Percentiles rank a stretch among this genome's conserved stretches.
These are phyloP conservation scores for Voacanga thouarsii DNA, from an alignment of 257 asterid species.

Conservation along the genomic window DNA sequence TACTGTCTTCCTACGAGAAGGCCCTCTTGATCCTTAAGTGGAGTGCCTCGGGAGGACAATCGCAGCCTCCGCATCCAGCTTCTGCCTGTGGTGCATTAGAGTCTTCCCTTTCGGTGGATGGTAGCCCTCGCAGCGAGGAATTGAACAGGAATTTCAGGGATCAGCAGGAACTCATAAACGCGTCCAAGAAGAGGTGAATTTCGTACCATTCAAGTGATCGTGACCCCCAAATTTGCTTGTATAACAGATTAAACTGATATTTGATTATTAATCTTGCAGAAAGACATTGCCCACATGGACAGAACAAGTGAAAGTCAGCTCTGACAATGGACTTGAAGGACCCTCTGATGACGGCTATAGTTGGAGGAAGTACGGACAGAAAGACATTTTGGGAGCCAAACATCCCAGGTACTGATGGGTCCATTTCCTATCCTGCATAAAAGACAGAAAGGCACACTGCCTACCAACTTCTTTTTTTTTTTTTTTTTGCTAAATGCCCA, in stretches of 20 bases:
- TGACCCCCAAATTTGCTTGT: neutral
- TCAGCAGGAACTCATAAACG: constrained; percentile 29
- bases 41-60: constrained; percentile 31
- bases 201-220: neutral
- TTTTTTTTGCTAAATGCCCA: no score
- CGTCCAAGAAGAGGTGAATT: constrained; percentile 64
- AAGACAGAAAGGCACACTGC: constrained; percentile 13
- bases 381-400: constrained; percentile 55
- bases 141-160: constrained; percentile 30
- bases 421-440: constrained; percentile 10
- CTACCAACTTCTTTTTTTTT: neutral
- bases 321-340: constrained; percentile 68
- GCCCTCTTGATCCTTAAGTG: constrained; percentile 63
- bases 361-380: constrained; percentile 86
- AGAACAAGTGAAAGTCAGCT: constrained; percentile 54
- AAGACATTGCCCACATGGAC: constrained; percentile 74
- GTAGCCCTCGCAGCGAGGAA: constrained; percentile 52
- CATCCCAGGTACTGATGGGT: constrained; percentile 35
- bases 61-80: constrained; percentile 23
- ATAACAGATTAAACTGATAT: neutral
- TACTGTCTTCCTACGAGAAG: constrained; percentile 70
- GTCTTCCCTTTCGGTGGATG: constrained; percentile 52
- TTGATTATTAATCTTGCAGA: constrained; percentile 40
- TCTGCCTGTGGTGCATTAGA: constrained; percentile 33
- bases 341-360: constrained; percentile 74